These are phyloP conservation scores for Skeletonema tropicum DNA, from an alignment of 108 stramenopile species.

Conservation along the genomic window DNA sequence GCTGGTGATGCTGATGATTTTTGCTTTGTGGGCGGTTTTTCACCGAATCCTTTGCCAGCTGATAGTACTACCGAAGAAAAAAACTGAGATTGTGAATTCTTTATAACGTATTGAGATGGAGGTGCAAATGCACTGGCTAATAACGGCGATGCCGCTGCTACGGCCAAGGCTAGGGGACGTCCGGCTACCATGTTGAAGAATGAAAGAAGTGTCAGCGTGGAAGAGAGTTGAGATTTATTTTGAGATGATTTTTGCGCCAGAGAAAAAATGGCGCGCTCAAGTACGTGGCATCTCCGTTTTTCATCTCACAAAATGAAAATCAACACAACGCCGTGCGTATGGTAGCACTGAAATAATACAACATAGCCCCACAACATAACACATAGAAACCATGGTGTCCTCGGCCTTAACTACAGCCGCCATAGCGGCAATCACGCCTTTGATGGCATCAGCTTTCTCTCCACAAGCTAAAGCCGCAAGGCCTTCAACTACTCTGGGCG, in stretches of 20 bases:
- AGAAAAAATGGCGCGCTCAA: background rate
- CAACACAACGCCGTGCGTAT: too few species aligned
- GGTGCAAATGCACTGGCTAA: slow-evolving; percentile 2
- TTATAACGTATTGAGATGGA: background rate
- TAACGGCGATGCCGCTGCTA: slow-evolving; percentile 3
- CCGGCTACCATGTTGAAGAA: slow-evolving; percentile 3
- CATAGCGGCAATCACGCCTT: background rate
- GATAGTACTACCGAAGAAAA: background rate
- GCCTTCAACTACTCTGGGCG: background rate
- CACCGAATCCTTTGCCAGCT: slow-evolving; percentile 44
- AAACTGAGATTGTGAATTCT: background rate
- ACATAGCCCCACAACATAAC: background rate
- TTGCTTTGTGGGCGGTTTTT: slow-evolving; percentile 28
- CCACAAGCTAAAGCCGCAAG: background rate
- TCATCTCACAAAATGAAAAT: background rate
- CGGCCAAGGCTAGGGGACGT: background rate
- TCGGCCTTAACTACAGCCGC: background rate
- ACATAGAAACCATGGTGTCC: background rate
- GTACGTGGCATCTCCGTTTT: background rate
- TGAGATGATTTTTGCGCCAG: too few species aligned
- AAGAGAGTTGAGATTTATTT: too few species aligned
- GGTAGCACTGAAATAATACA: too few species aligned
- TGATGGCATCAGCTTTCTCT: background rate
- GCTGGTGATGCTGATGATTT: background rate
- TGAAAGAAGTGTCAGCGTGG: background rate